Conservation (phyloP, 768 basidiomycete species). For the Rhizopogon roseolus region DNA sequence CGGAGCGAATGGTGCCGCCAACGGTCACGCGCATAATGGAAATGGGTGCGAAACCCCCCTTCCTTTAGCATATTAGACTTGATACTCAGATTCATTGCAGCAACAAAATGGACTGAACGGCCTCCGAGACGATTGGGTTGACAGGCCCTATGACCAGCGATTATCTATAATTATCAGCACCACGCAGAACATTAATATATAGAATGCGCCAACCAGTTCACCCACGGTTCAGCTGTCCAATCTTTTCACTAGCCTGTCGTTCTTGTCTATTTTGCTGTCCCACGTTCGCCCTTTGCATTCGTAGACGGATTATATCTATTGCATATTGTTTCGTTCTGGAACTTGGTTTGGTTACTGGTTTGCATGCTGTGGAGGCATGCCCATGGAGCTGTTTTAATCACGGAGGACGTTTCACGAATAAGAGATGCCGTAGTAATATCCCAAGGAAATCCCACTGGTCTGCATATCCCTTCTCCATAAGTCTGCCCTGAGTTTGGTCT, state of each 20-base stretch:
- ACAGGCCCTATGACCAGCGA: not conserved
- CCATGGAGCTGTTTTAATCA: not conserved
- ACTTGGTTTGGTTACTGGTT: conserved; percentile 12
- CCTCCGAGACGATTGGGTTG: not conserved
- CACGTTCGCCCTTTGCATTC: conserved; percentile 8
- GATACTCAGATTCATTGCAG: conserved; percentile 13
- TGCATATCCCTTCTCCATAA: too few species aligned
- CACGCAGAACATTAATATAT: conserved; percentile 5
- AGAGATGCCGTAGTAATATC: conserved; percentile 5
- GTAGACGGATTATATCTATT: conserved; percentile 12
- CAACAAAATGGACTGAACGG: conserved; percentile 29
- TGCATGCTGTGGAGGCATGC: conserved; percentile 1
- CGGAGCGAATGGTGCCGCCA: conserved; percentile 33
- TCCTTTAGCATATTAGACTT: not conserved
- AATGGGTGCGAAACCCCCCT: conserved; percentile 20
- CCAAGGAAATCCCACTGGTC: not conserved
- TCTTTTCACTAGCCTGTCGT: conserved; percentile 8
- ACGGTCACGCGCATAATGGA: conserved; percentile 37
- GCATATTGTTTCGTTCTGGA: conserved; percentile 12
- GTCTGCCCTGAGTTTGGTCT: too few species aligned
- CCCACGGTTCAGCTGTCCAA: conserved; percentile 5
- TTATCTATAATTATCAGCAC: conserved; percentile 12
- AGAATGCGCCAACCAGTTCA: not conserved
- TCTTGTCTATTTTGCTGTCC: conserved; percentile 11
- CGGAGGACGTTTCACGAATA: conserved; percentile 2